phyloP scores from a whole-genome alignment of 1,284 basidiomycete genomes.

The Leccinum pachyderme region DNA sequence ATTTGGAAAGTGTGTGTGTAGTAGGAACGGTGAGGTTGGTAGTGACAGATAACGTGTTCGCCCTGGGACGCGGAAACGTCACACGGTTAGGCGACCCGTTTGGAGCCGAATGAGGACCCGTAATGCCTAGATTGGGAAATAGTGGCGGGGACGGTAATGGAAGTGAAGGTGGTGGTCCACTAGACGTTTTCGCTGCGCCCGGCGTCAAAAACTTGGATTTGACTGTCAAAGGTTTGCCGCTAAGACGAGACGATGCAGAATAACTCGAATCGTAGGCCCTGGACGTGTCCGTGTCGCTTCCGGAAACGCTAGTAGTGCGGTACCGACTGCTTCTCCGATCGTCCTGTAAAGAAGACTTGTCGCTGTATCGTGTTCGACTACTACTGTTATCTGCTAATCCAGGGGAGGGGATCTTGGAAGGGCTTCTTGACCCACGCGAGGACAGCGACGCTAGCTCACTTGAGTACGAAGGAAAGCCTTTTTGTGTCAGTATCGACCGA shows the following conservation, averaged over 20 bases:
- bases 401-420: conserved; percentile 13
- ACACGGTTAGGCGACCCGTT: conserved; percentile 21
- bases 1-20: conserved; percentile 5
- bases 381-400: conserved; percentile 16
- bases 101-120: conserved; percentile 17
- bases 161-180: conserved; percentile 30
- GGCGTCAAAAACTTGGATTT: conserved; percentile 18
- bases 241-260: conserved; percentile 12
- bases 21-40: conserved; percentile 28
- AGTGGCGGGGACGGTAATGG: conserved; percentile 30
- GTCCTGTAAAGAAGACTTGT: conserved; percentile 24
- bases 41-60: conserved; percentile 31
- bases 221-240: conserved; percentile 14
- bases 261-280: conserved; percentile 20
- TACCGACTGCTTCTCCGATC: conserved; percentile 16
- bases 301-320: conserved; percentile 26
- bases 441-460: conserved; percentile 25
- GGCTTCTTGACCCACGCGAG: conserved; percentile 23
- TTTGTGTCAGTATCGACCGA: conserved; percentile 16
- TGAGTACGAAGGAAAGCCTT: conserved; percentile 11
- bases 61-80: conserved; percentile 29
- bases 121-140: conserved; percentile 3
- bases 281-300: conserved; percentile 33
- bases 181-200: conserved; percentile 12
- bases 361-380: conserved; percentile 2